Conservation (phyloP, 495 filamentous ascomycete species). For the Penicillium bovifimosum region DNA sequence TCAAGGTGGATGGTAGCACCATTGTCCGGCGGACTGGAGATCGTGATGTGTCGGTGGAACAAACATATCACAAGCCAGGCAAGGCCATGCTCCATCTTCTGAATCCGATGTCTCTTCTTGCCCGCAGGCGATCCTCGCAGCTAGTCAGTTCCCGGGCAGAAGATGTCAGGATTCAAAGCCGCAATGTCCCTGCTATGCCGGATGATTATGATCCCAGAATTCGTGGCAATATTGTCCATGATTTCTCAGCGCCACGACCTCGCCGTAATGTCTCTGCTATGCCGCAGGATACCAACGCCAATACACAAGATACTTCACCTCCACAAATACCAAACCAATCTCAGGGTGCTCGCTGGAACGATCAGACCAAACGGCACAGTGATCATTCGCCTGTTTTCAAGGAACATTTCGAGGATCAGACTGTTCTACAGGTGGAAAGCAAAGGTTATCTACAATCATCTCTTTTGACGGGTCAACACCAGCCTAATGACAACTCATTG, state of each 20-base stretch:
- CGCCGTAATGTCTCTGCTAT: slow-evolving; percentile 47
- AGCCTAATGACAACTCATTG: slow-evolving; percentile 34
- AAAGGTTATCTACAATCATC: slow-evolving; percentile 45
- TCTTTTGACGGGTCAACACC: slow-evolving; percentile 34
- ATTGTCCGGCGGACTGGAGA: slow-evolving; percentile 24
- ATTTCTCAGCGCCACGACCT: slow-evolving; percentile 81
- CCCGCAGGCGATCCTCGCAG: slow-evolving; percentile 52
- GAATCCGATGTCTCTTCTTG: slow-evolving; percentile 63
- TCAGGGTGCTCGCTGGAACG: slow-evolving; percentile 13
- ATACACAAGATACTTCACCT: slow-evolving; percentile 13
- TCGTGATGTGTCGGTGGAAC: slow-evolving; percentile 29
- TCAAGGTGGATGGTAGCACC: slow-evolving; percentile 18
- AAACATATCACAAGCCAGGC: slow-evolving; percentile 36
- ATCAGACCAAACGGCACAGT: slow-evolving; percentile 32
- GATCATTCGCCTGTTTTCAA: slow-evolving; percentile 60
- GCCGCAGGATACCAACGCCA: slow-evolving; percentile 13
- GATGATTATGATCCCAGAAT: slow-evolving; percentile 82
- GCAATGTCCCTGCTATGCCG: slow-evolving; percentile 54
- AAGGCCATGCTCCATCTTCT: slow-evolving; percentile 62
- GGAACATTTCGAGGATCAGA: slow-evolving; percentile 62
- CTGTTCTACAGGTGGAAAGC: slow-evolving; percentile 44
- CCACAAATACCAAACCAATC: slow-evolving; percentile 3
- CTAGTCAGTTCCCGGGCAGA: slow-evolving; percentile 38
- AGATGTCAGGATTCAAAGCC: slow-evolving; percentile 42
- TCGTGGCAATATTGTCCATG: slow-evolving; percentile 76